phyloP scores from a whole-genome alignment of 768 basidiomycete genomes.

The Hericium rajendrae region DNA sequence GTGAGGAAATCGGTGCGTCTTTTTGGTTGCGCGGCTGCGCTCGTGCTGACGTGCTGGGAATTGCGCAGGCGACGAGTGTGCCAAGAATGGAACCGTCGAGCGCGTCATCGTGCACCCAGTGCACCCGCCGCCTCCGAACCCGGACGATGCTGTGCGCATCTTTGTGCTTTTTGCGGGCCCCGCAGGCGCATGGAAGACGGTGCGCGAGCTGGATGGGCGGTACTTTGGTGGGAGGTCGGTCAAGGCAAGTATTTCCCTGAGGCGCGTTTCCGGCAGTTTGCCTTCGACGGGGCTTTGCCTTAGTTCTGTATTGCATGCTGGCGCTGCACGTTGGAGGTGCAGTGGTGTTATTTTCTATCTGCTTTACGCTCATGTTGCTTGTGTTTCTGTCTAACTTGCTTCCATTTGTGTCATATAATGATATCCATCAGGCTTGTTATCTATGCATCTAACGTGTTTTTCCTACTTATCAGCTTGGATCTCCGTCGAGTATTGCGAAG shows the following conservation, averaged over 20 bases:
- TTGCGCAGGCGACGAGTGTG: slow-evolving; percentile 73
- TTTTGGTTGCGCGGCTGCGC: background rate
- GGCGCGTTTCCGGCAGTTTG: slow-evolving; percentile 34
- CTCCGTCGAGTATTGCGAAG: background rate
- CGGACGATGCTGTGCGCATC: slow-evolving; percentile 81
- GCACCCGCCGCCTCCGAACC: slow-evolving; percentile 51
- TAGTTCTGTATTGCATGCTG: background rate
- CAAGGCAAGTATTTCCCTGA: slow-evolving; percentile 79
- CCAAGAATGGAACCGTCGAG: slow-evolving; percentile 87
- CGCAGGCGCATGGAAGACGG: slow-evolving; percentile 92
- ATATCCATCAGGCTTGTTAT: background rate
- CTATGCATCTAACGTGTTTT: background rate
- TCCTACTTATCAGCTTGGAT: background rate
- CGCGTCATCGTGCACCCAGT: slow-evolving; percentile 78
- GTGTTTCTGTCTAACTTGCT: background rate
- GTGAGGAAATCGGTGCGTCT: slow-evolving; percentile 74
- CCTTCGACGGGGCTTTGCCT: slow-evolving; percentile 38
- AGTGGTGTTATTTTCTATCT: background rate
- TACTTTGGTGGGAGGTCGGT: slow-evolving; percentile 85
- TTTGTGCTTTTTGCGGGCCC: slow-evolving; percentile 89
- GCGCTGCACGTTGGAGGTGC: background rate
- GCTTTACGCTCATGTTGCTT: background rate
- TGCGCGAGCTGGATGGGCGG: slow-evolving; percentile 85
- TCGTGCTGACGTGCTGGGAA: background rate
- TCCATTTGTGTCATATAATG: background rate